Percentiles rank a stretch among this genome's conserved stretches.
Conservation (phyloP, 768 basidiomycete species). For the Suillus lakei region DNA sequence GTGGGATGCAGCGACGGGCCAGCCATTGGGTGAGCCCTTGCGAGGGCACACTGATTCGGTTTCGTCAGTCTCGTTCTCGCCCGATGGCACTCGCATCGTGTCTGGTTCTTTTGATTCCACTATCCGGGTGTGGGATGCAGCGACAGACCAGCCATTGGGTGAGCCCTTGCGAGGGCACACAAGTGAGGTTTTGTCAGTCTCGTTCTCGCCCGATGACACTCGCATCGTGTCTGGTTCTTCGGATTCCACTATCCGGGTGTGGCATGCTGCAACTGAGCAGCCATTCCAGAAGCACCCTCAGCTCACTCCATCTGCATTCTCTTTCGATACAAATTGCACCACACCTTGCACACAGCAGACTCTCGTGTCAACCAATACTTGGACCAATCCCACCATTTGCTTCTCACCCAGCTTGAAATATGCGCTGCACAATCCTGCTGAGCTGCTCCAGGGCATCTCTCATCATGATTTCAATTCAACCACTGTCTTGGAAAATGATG, state of each 20-base stretch:
- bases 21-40: slow-evolving; percentile 15
- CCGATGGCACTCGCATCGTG: not conserved
- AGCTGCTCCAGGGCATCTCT: not conserved
- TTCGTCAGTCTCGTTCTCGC: not conserved
- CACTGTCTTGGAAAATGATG: not conserved
- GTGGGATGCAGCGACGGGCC: slow-evolving; percentile 19
- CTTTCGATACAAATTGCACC: not conserved
- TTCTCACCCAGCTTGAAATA: not conserved
- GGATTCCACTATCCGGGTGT: no score
- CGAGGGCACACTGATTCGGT: not conserved
- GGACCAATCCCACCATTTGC: not conserved
- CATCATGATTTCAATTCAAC: not conserved
- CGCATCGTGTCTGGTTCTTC: no score
- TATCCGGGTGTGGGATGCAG: slow-evolving; percentile 7
- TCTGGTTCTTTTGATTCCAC: not conserved
- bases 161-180: no score
- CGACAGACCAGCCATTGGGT: no score
- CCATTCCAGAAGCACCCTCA: not conserved
- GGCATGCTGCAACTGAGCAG: no score
- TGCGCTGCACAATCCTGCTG: not conserved
- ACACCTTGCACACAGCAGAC: not conserved
- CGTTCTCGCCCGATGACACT: no score
- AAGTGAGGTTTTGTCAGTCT: no score
- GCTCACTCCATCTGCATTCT: not conserved
- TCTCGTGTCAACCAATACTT: not conserved